Evolutionary conservation across 2,329 filamentous ascomycete genomes (phyloP), one percentile per base, ranked within the genome.

Genomic region (Cyphellophora europaea): DNA sequence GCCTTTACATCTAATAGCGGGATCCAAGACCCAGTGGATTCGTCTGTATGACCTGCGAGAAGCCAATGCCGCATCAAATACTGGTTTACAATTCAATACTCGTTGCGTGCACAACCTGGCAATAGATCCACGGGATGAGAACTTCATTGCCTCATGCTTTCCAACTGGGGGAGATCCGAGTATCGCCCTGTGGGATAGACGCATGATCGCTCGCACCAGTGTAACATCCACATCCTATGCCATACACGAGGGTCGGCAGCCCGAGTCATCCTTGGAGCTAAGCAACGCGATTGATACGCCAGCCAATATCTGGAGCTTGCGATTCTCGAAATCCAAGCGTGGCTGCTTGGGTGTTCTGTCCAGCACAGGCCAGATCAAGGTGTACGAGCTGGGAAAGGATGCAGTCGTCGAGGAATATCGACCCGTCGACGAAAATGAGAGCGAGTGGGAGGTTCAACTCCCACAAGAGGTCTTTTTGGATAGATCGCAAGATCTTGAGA

Each of bases 41-140:
- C 62, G 75, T 21, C 59, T 79, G 11, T 79, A 78, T 55, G 76
- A 79, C 57, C 53, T 79, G 31, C 57, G 76, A 63, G 74, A 55
- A 40, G 39, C 43, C 6, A 35, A 35, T 5, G 37, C 27, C n/a
- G 36, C 41, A 12, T 32, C 44, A 13, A 61, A 58, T 34, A 57
- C 61, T 11, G 58, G 58, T n/a, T 41, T 69, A 37, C 52, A 67
- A 50, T 63, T 71, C 34, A 59, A 68, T 2, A 79, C 75, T 2
- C 64, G 68, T 11, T 74, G 75, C 47, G 74, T 79, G 6, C 71
- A 79, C 50, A 78, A 78, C 42, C 59, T 79, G 37, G 70, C 75
- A 5, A 74, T 79, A 41, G 72, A 80, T 53, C 72, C 72, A 42
- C 54, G 73, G 32, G 74, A 79, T 49, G 72, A 79, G 49, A 77